Conservation (phyloP, 768 basidiomycete genomes). For the Aureoboletus auriporus region DNA sequence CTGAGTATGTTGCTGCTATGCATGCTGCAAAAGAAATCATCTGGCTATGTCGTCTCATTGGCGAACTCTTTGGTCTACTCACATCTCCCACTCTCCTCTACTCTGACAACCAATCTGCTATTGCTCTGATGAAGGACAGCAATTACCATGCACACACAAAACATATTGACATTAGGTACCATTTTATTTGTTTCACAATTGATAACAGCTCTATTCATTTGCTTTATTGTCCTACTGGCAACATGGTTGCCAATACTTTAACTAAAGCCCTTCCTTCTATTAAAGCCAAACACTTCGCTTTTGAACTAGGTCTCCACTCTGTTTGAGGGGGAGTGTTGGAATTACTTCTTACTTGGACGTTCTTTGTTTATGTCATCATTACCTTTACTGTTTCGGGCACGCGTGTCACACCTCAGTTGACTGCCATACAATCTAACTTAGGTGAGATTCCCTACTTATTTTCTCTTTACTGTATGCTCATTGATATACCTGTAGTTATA, state of each 20-base stretch:
- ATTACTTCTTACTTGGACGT: no score
- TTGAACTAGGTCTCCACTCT: background rate
- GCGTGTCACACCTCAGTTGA: no score
- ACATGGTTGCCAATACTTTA: slow-evolving; percentile 1
- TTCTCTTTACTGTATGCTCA: no score
- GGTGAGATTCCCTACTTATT: no score
- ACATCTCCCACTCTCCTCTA: background rate
- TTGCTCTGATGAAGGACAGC: background rate
- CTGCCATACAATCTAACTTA: no score
- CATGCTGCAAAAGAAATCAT: background rate
- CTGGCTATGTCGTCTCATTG: background rate
- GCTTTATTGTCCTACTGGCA: slow-evolving; percentile 1
- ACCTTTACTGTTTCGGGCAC: no score
- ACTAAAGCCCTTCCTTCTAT: background rate
- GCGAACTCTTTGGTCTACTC: background rate
- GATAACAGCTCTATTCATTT: background rate
- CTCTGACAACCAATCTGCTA: background rate
- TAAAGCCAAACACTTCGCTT: slow-evolving; percentile 3
- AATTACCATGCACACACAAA: background rate
- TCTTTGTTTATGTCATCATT: no score
- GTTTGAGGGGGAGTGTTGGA: slow-evolving; percentile 5
- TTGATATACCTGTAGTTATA: no score
- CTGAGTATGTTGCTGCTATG: background rate
- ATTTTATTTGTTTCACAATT: slow-evolving; percentile 2
- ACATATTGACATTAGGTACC: background rate